Evolutionary conservation across 371 early-diverging fungal species (phyloP).

Genomic region (Dichotomocladium elegans): DNA sequence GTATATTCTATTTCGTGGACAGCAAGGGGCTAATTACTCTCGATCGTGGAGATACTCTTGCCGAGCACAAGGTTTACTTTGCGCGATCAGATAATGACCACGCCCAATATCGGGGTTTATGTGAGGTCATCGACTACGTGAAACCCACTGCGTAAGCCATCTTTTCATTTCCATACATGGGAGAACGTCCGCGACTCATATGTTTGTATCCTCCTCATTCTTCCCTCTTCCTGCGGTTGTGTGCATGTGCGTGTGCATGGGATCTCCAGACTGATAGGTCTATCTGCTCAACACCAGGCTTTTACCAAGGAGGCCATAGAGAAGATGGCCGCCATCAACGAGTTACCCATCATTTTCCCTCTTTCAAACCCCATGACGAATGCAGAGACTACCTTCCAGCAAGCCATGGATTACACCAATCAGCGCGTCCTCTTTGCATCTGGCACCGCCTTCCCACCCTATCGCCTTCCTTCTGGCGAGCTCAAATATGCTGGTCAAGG

Average conservation of each 20-base stretch:
- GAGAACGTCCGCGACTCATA: no score
- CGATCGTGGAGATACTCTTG: constrained; percentile 81
- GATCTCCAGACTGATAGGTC: constrained; percentile 69
- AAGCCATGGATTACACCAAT: constrained; percentile 78
- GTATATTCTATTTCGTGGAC: constrained; percentile 82
- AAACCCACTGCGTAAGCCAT: constrained; percentile 59
- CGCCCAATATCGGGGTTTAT: constrained; percentile 62
- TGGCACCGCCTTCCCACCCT: constrained; percentile 88
- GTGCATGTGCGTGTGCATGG: no score
- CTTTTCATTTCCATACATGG: no score
- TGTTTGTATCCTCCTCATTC: no score
- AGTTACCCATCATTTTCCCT: constrained; percentile 88
- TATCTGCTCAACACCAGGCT: constrained; percentile 70
- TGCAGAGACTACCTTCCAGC: constrained; percentile 88
- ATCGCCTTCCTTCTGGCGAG: constrained; percentile 47
- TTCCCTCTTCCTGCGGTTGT: no score
- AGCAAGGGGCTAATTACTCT: constrained; percentile 78
- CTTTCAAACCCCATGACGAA: constrained; percentile 84
- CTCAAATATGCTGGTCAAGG: constrained; percentile 9
- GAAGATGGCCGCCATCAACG: constrained; percentile 70
- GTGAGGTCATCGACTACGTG: constrained; percentile 71
- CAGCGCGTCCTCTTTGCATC: constrained; percentile 86
- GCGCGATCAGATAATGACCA: constrained; percentile 76
- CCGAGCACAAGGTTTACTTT: constrained; percentile 77
- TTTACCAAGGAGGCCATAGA: constrained; percentile 62